These are phyloP conservation scores for Vaccinium darrowii DNA, from an alignment of 148 eudicot species.

Conservation along the genomic window DNA sequence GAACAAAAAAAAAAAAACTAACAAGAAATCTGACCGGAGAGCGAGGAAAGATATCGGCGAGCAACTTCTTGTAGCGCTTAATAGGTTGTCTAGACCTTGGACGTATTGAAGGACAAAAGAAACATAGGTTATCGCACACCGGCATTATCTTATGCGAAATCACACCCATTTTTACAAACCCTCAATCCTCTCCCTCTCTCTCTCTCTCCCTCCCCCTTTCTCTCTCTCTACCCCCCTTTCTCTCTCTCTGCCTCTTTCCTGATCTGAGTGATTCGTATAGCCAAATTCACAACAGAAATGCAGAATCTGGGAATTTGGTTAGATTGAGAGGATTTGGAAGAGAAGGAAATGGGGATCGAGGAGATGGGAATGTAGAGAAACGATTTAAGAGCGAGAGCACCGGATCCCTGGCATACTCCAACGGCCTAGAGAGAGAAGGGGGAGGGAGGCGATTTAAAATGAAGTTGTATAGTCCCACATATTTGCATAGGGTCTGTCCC, in stretches of 20 bases:
- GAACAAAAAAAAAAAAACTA: neutral
- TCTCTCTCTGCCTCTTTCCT: neutral
- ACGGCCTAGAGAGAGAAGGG: neutral
- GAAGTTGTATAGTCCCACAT: too few relatives aligned
- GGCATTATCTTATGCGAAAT: slow-evolving; percentile 66
- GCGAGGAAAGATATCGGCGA: slow-evolving; percentile 72
- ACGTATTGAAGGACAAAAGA: slow-evolving; percentile 69
- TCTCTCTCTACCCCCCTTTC: neutral
- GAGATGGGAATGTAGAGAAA: neutral
- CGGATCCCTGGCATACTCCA: slow-evolving; percentile 19
- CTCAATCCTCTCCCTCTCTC: neutral
- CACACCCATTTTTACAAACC: slow-evolving; percentile 40
- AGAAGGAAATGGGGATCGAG: neutral
- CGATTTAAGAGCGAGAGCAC: slow-evolving; percentile 17
- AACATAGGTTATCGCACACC: slow-evolving; percentile 62
- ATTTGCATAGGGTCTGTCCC: neutral
- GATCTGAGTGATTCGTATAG: neutral
- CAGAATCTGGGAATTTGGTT: neutral
- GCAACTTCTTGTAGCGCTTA: slow-evolving; percentile 76
- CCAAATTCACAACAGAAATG: neutral
- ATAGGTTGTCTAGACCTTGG: slow-evolving; percentile 86
- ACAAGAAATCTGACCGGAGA: slow-evolving; percentile 46
- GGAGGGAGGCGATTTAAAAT: too few relatives aligned
- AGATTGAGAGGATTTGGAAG: slow-evolving; percentile 3
- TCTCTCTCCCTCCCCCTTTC: too few relatives aligned